Evolutionary conservation across 1,139 yeast species (phyloP).

Genomic region (Hanseniaspora sp.): DNA sequence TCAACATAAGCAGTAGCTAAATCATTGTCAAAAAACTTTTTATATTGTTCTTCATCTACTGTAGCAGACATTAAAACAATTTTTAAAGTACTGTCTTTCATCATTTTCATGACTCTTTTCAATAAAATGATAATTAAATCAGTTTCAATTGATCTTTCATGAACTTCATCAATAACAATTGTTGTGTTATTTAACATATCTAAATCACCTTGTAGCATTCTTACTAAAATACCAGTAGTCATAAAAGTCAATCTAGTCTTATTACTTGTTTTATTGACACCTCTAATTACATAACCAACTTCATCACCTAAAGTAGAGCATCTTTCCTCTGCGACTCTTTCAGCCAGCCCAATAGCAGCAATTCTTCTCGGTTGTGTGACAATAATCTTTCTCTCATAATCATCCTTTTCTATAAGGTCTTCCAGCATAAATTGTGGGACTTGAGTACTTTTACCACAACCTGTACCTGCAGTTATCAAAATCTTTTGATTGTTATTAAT

Average conservation of each 20-base stretch:
- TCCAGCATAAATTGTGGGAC: constrained; percentile 83
- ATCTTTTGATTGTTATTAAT: constrained; percentile 54
- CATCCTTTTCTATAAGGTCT: constrained; percentile 32
- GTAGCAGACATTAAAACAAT: constrained; percentile 91
- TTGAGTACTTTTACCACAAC: constrained; percentile 91
- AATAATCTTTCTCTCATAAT: constrained; percentile 45
- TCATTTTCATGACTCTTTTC: constrained; percentile 43
- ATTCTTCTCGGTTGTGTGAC: constrained; percentile 96
- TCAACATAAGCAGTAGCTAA: constrained; percentile 56
- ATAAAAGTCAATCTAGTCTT: constrained; percentile 69
- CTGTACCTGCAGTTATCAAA: constrained; percentile 90
- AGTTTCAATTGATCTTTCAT: constrained; percentile 84
- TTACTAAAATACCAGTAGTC: constrained; percentile 81
- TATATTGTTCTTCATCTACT: constrained; percentile 61
- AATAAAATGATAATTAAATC: constrained; percentile 73
- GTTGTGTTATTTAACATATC: constrained; percentile 40
- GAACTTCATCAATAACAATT: constrained; percentile 85
- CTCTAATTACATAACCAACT: constrained; percentile 82
- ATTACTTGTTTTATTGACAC: constrained; percentile 58
- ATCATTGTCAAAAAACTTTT: constrained; percentile 43
- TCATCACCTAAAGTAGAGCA: constrained; percentile 56
- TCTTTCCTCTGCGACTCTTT: constrained; percentile 80
- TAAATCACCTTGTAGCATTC: constrained; percentile 57
- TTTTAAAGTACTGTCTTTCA: constrained; percentile 38
- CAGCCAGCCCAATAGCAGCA: constrained; percentile 89